A percentile compares a stretch with the other conserved stretches of the same genome.
phyloP scores from a whole-genome alignment of 108 stramenopile species.

The Skeletonema costatum region DNA sequence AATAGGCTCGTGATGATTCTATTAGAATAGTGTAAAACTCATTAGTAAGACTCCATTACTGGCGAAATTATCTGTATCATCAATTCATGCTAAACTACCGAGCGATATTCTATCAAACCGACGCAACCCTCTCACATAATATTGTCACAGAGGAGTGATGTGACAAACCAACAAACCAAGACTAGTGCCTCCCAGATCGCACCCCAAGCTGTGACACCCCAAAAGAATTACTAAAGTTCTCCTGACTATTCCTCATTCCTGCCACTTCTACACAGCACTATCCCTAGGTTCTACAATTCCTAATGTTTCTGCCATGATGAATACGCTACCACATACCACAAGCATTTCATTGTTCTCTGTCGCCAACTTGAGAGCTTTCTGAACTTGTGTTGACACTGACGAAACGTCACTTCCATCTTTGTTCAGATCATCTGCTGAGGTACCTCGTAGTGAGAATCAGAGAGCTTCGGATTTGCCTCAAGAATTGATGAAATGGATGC shows the following conservation, averaged over 20 bases:
- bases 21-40: too few species aligned
- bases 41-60: too few species aligned
- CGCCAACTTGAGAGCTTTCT: conserved; percentile 58
- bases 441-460: conserved; percentile 44
- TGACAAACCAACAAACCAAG: too few species aligned
- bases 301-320: conserved; percentile 94
- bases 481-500: conserved; percentile 69
- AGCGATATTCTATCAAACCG: too few species aligned
- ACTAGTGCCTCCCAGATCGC: too few species aligned
- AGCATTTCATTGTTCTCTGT: conserved; percentile 62
- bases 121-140: too few species aligned
- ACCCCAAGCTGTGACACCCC: too few species aligned
- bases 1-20: too few species aligned
- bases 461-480: conserved; percentile 52
- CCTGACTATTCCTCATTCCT: conserved; percentile 74
- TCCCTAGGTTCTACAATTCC: conserved; percentile 88
- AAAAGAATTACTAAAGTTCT: conserved; percentile 63
- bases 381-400: conserved; percentile 71
- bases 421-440: neutral
- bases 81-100: too few species aligned
- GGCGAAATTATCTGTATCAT: too few species aligned
- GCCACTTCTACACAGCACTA: conserved; percentile 83
- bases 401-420: conserved; percentile 10
- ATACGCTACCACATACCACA: conserved; percentile 95
- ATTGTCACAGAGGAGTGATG: too few species aligned